These are phyloP conservation scores for Knoxdaviesia capensis DNA, from an alignment of 2,329 filamentous ascomycete species.

Conservation along the genomic window DNA sequence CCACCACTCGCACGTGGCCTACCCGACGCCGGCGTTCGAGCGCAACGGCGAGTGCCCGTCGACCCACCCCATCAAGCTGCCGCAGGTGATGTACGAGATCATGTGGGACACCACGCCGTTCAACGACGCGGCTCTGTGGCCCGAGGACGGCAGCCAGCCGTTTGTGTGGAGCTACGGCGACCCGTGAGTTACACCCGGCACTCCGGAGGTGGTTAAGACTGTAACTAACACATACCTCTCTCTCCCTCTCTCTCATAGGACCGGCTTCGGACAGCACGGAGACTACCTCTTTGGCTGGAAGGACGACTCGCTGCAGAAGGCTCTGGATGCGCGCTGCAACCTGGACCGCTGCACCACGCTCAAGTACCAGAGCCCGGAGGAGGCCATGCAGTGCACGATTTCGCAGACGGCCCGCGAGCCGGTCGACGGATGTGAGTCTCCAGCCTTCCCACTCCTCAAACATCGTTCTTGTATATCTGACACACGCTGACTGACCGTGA, in stretches of 20 bases:
- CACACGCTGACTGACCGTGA: too few species aligned
- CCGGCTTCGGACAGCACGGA: conserved; percentile 16
- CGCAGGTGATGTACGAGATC: conserved; percentile 5
- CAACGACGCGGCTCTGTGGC: conserved; percentile 3
- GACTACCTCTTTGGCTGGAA: conserved; percentile 20
- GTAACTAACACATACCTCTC: not conserved
- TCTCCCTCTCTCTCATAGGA: not conserved
- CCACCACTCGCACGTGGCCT: conserved; percentile 31
- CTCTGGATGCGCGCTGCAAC: conserved; percentile 19
- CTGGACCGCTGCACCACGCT: conserved; percentile 7
- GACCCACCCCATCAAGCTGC: conserved; percentile 15
- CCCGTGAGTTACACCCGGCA: not conserved
- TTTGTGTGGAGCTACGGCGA: conserved; percentile 4
- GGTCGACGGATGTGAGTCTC: conserved; percentile 20
- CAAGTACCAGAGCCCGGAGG: not conserved
- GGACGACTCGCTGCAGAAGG: conserved; percentile 12
- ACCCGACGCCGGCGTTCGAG: conserved; percentile 2
- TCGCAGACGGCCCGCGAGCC: conserved; percentile 24
- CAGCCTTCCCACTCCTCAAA: too few species aligned
- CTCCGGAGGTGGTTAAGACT: not conserved
- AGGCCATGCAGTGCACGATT: conserved; percentile 1
- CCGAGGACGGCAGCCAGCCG: conserved; percentile 4
- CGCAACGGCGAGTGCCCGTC: conserved; percentile 14
- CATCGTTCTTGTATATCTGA: too few species aligned
- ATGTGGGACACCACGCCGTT: conserved; percentile 4